Conservation (phyloP, 306 rosid species). For the Aeschynomene evenia region DNA sequence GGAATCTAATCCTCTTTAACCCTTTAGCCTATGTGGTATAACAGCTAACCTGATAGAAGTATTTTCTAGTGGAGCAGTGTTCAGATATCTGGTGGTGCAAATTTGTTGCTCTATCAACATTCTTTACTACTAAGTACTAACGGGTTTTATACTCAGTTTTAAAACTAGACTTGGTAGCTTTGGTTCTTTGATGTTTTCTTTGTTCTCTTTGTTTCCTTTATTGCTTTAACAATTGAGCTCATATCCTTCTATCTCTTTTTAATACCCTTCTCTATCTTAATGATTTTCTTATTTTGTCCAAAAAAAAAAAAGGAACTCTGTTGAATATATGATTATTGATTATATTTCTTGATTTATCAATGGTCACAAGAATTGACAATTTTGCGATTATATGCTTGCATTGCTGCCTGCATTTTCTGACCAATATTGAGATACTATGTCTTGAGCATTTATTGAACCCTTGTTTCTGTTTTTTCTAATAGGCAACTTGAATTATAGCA, state of each 20-base stretch:
- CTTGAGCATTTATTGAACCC: background rate
- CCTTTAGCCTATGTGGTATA: background rate
- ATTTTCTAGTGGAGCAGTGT: background rate
- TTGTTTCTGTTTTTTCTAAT: background rate
- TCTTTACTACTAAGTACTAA: background rate
- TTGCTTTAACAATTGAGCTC: background rate
- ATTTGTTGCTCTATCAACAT: background rate
- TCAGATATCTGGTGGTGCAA: background rate
- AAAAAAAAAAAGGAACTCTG: background rate
- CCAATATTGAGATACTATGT: background rate
- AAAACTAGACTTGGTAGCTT: background rate
- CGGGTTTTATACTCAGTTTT: too few species aligned
- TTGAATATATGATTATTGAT: background rate
- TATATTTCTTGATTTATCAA: conserved; percentile 15
- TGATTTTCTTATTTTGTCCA: background rate
- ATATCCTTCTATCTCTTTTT: background rate
- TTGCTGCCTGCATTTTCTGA: background rate
- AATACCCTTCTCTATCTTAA: background rate
- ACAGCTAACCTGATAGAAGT: background rate
- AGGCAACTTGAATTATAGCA: background rate
- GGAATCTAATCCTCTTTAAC: background rate
- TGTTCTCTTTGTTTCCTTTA: background rate
- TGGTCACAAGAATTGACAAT: background rate
- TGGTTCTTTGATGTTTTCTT: conserved; percentile 1
- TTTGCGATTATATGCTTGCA: background rate